Conservation (phyloP, 140 eudicot genomes). For the Flaveria floridana region DNA sequence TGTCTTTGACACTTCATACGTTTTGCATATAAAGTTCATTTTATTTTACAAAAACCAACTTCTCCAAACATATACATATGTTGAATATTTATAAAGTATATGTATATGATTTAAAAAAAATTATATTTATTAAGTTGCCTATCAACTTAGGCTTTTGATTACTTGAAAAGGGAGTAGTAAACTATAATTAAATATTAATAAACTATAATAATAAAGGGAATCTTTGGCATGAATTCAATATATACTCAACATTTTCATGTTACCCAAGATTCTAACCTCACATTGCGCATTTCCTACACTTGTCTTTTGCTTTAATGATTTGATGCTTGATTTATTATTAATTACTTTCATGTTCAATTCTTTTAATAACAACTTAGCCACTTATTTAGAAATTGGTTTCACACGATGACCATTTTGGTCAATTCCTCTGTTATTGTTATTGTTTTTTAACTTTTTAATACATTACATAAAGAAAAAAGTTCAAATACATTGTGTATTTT, state of each 20-base stretch:
- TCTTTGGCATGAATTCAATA: slow-evolving; percentile 37
- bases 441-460: no score
- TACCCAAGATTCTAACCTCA: slow-evolving; percentile 35
- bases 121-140: not conserved
- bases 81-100: no score
- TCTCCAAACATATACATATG: no score
- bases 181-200: not conserved
- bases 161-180: not conserved
- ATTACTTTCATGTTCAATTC: slow-evolving; percentile 27
- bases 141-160: not conserved
- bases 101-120: not conserved
- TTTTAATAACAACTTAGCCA: slow-evolving; percentile 27
- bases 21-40: no score
- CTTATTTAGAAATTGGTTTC: slow-evolving; percentile 16
- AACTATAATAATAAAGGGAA: slow-evolving; percentile 18
- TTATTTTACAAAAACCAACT: no score
- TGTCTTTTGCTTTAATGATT: slow-evolving; percentile 27
- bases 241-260: slow-evolving; percentile 36
- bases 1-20: no score
- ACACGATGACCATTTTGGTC: slow-evolving; percentile 18
- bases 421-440: no score
- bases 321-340: slow-evolving; percentile 24
- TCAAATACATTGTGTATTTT: no score
- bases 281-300: slow-evolving; percentile 34
- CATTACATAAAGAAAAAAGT: no score